Conservation (phyloP, 495 filamentous ascomycete species). For the Hypoxylon lienhwacheense region DNA sequence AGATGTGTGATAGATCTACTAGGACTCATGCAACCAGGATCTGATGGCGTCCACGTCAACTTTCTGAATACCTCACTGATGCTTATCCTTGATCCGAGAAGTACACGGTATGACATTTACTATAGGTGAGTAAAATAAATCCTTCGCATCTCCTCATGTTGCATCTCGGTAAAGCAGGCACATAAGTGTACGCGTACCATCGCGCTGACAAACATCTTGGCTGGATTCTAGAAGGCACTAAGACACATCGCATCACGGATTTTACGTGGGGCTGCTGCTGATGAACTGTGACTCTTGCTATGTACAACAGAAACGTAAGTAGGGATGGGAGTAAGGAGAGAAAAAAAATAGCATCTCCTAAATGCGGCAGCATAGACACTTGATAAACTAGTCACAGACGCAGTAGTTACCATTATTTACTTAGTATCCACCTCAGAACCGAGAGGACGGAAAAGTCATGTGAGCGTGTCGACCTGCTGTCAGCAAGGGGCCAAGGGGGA, state of each 20-base stretch:
- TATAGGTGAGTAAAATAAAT: background rate
- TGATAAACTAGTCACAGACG: too few relatives aligned
- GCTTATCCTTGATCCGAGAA: too few relatives aligned
- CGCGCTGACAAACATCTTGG: background rate
- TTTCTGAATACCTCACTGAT: too few relatives aligned
- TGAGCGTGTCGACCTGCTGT: constrained; percentile 25
- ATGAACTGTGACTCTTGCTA: background rate
- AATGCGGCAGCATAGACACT: too few relatives aligned
- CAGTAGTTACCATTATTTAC: too few relatives aligned
- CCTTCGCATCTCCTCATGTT: background rate
- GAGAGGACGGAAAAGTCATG: constrained; percentile 11
- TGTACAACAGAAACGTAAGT: background rate
- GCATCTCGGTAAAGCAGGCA: too few relatives aligned
- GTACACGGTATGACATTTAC: too few relatives aligned
- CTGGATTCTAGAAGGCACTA: too few relatives aligned
- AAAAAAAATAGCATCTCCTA: too few relatives aligned
- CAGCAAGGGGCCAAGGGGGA: constrained; percentile 10
- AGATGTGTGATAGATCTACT: too few relatives aligned
- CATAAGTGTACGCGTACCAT: background rate
- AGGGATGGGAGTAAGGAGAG: background rate
- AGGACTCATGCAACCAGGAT: constrained; percentile 9
- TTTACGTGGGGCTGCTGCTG: too few relatives aligned
- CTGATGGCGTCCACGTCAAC: constrained; percentile 7
- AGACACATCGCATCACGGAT: too few relatives aligned
- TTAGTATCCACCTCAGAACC: background rate